Evolutionary conservation across 352 stramenopile species (phyloP), one percentile per base, ranked within the genome.

Genomic region (Phytophthora cactorum): DNA sequence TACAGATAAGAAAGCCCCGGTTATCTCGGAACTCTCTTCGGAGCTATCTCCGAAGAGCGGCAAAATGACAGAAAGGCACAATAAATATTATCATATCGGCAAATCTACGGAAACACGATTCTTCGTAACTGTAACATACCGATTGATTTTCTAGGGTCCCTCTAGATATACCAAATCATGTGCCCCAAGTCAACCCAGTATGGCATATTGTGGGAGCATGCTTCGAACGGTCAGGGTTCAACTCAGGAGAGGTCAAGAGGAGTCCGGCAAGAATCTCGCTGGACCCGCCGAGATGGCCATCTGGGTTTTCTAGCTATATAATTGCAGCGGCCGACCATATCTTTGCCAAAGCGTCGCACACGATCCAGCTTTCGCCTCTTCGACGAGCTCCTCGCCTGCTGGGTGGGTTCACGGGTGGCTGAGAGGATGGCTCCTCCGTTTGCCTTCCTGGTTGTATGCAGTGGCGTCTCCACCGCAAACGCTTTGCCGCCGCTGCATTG

Each of bases 401-500:
- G 49, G 29, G n/a, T 54, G 59, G 59, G 59, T 66, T 60, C 49
- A 53, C 22, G 17, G 5, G 17, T 52, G 28, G 36, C n/a, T 29
- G 8, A 31, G 22, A 45, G 17, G 41, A 28, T 41, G 12, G 31
- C 53, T 46, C 25, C 15, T 57, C 29, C 39, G 9, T 43, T 41
- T 51, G 31, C 12, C 38, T 52, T 52, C 10, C 11, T 36, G 25
- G 25, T 36, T 22, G 12, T 29, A 22, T 45, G 15, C 32, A 32
- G n/a, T 17, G 32, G 50, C n/a, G 2, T 28, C 7, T 29, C 7
- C n/a, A n/a, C 32, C 8, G 7, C 17, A 8, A 43, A 43, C 46
- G 12, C 36, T 34, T 45, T 70, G 62, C 62, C 62, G 62, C 62
- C 54, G 54, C 27, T 69, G 34, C 15, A 54, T 10, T 15, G 22